Evolutionary conservation across 768 basidiomycete species (phyloP).

Genomic region (Mrakia blollopis): DNA sequence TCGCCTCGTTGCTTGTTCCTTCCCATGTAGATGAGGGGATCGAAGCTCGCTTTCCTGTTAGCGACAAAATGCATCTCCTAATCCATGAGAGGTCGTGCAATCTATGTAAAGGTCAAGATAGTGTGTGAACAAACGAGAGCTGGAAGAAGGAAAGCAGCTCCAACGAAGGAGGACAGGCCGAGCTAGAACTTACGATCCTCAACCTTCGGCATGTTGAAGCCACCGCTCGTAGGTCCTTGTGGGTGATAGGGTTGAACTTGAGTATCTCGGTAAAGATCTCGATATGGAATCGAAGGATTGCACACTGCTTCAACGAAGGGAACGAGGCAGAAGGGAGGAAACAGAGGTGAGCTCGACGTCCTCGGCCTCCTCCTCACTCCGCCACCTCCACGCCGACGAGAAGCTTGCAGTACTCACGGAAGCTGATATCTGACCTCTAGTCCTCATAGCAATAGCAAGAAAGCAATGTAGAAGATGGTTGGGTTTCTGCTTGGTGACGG

Average conservation of each 20-base stretch:
- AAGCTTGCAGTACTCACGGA: no score
- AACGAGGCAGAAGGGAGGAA: background rate
- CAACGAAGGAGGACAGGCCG: no score
- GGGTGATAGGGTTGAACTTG: background rate
- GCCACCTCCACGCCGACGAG: no score
- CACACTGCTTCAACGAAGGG: background rate
- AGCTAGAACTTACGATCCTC: no score
- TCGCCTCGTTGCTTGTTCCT: background rate
- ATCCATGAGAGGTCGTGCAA: background rate
- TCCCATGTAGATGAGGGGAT: background rate
- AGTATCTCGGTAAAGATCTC: conserved; percentile 7
- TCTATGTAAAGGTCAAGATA: background rate
- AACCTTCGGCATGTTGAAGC: no score
- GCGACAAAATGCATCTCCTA: background rate
- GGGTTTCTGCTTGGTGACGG: no score
- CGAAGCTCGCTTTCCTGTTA: background rate
- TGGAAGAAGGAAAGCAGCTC: background rate
- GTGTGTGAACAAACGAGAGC: background rate
- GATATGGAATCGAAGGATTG: background rate
- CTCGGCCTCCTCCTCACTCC: background rate
- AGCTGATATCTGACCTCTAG: no score
- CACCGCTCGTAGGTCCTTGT: no score
- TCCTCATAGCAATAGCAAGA: no score
- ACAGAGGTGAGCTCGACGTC: background rate
- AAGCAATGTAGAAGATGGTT: no score